These are phyloP conservation scores for Linnemannia hyalina DNA, from an alignment of 192 early-diverging fungal species.

Conservation along the genomic window DNA sequence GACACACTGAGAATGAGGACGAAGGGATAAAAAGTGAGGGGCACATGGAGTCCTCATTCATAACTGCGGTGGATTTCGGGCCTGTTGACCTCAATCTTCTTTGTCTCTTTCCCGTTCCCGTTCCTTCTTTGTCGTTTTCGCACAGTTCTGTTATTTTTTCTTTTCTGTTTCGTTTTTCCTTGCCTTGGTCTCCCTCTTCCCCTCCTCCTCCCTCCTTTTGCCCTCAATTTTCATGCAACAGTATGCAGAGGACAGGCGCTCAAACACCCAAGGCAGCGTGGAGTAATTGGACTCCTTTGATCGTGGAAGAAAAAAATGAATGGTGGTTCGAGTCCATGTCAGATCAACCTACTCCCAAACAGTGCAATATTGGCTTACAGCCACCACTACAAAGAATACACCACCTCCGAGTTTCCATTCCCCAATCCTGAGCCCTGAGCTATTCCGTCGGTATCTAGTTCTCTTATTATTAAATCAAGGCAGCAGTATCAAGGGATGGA, in stretches of 20 bases:
- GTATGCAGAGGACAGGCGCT: background rate
- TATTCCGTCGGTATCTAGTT: background rate
- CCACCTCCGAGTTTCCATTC: conserved; percentile 1
- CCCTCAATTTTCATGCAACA: conserved; percentile 14
- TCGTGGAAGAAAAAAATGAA: background rate
- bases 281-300: background rate
- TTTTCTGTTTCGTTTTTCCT: conserved; percentile 13
- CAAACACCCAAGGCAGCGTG: background rate
- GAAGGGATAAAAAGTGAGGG: background rate
- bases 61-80: background rate
- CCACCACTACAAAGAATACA: background rate
- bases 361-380: background rate
- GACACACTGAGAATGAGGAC: background rate
- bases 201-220: conserved; percentile 16
- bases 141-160: too few species aligned
- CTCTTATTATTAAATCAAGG: background rate
- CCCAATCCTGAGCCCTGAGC: background rate
- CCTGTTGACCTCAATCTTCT: background rate
- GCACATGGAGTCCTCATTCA: background rate
- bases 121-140: conserved; percentile 5
- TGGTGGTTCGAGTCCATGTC: background rate
- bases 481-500: background rate
- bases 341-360: background rate
- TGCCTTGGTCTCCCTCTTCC: conserved; percentile 14
- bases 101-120: background rate